Evolutionary conservation across 805 yeast species (phyloP).

Genomic region (Zygosaccharomyces bisporus): DNA sequence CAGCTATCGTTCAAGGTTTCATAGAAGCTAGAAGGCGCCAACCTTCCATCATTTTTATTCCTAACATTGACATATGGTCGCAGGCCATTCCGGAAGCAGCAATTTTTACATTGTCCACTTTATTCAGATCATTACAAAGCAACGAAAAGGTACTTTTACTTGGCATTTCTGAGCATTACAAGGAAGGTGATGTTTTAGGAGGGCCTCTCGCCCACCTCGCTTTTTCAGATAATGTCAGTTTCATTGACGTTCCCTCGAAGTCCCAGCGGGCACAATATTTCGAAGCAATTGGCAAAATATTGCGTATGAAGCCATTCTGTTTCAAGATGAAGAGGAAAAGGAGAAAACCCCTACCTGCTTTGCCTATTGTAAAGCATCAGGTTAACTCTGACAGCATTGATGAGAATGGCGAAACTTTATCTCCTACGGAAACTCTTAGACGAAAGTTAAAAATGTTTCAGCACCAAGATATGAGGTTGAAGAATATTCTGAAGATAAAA

Average conservation of each 20-base stretch:
- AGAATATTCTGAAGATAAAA: conserved; percentile 80
- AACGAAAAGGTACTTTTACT: conserved; percentile 70
- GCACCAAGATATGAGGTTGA: conserved; percentile 72
- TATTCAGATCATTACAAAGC: conserved; percentile 63
- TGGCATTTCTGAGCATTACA: conserved; percentile 59
- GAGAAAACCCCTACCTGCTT: conserved; percentile 38
- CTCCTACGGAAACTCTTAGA: conserved; percentile 36
- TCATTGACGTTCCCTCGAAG: conserved; percentile 46
- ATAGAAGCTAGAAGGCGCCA: conserved; percentile 85
- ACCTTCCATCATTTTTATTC: conserved; percentile 81
- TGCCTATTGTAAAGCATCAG: conserved; percentile 37
- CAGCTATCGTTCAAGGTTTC: conserved; percentile 75
- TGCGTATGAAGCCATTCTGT: conserved; percentile 65
- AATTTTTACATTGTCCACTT: conserved; percentile 63
- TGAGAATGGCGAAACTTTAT: conserved; percentile 32
- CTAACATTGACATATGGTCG: conserved; percentile 76
- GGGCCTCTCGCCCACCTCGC: conserved; percentile 20
- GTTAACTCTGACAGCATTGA: conserved; percentile 16
- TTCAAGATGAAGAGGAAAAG: conserved; percentile 60
- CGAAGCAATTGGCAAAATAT: conserved; percentile 46
- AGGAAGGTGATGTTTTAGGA: conserved; percentile 45
- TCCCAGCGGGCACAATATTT: conserved; percentile 58
- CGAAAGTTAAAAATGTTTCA: conserved; percentile 44
- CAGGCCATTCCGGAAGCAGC: conserved; percentile 65
- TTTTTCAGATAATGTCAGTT: conserved; percentile 43